These are phyloP conservation scores for Didymella lethalis DNA, from an alignment of 2,329 filamentous ascomycete species.

Conservation along the genomic window DNA sequence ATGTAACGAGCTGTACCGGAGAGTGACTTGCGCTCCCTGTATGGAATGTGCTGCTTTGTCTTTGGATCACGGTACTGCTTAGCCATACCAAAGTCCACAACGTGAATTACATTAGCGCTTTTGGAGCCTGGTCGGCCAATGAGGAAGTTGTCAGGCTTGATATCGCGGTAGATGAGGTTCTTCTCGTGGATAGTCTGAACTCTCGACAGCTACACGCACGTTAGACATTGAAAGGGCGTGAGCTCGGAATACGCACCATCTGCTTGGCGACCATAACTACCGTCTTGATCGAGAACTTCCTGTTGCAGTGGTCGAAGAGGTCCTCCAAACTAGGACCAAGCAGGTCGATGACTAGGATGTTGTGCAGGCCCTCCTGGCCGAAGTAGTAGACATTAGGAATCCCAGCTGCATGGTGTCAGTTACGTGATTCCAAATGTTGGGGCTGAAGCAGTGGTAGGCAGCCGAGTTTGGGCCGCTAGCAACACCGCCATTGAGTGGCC, in stretches of 20 bases:
- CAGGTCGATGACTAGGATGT: slow-evolving; percentile 97
- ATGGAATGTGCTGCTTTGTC: slow-evolving; percentile 98
- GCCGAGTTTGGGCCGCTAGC: background rate
- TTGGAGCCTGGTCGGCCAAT: slow-evolving; percentile 93
- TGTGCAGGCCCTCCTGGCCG: slow-evolving; percentile 96
- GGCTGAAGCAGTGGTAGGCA: slow-evolving; percentile 2
- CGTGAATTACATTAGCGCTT: slow-evolving; percentile 96
- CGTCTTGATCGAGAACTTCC: slow-evolving; percentile 95
- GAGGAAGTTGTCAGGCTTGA: slow-evolving; percentile 99
- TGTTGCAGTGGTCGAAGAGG: slow-evolving; percentile 95
- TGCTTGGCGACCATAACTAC: slow-evolving; percentile 99
- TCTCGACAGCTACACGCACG: slow-evolving; percentile 72
- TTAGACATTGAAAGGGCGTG: slow-evolving; percentile 13
- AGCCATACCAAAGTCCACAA: slow-evolving; percentile 99
- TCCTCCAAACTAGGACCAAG: slow-evolving; percentile 95
- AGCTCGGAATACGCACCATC: slow-evolving; percentile 72
- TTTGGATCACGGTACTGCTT: slow-evolving; percentile 99
- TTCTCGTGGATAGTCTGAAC: slow-evolving; percentile 97
- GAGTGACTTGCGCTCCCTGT: slow-evolving; percentile 94
- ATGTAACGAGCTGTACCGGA: slow-evolving; percentile 98
- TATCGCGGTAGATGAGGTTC: slow-evolving; percentile 98
- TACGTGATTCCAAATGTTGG: background rate
- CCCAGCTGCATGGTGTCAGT: slow-evolving; percentile 69
- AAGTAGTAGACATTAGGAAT: slow-evolving; percentile 99
- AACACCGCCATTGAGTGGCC: background rate